Evolutionary conservation across 768 basidiomycete species (phyloP).

Genomic region (Sporobolomyces pararoseus): DNA sequence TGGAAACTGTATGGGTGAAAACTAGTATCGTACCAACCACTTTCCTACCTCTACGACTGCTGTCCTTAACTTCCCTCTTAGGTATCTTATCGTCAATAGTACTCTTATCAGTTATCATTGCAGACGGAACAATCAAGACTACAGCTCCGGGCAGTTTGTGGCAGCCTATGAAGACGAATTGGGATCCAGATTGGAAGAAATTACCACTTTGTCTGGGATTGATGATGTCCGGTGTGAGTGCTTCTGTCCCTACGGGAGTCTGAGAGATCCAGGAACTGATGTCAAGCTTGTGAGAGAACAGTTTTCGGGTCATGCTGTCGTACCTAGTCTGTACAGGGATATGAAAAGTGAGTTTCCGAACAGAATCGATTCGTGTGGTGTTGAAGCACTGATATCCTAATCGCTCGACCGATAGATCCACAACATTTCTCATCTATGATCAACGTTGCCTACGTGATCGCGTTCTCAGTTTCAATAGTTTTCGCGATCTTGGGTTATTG

Average conservation of each 20-base stretch:
- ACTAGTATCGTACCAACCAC: conserved; percentile 80
- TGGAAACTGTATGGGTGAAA: neutral
- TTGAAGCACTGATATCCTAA: too few relatives aligned
- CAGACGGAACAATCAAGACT: conserved; percentile 73
- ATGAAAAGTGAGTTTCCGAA: conserved; percentile 55
- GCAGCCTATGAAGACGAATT: conserved; percentile 65
- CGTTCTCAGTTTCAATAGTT: conserved; percentile 56
- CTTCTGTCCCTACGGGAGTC: neutral
- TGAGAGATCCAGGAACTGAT: neutral
- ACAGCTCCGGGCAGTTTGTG: conserved; percentile 76
- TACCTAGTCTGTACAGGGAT: conserved; percentile 83
- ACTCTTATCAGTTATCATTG: conserved; percentile 69
- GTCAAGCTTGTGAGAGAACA: conserved; percentile 45
- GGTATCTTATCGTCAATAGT: conserved; percentile 74
- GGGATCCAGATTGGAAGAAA: conserved; percentile 58
- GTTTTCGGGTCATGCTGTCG: conserved; percentile 88
- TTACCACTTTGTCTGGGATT: conserved; percentile 80
- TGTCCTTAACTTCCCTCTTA: conserved; percentile 83
- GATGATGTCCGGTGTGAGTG: conserved; percentile 80
- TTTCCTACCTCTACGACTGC: conserved; percentile 75
- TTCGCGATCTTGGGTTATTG: conserved; percentile 79
- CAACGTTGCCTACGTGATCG: conserved; percentile 65
- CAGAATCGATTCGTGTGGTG: too few relatives aligned
- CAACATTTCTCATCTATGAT: conserved; percentile 74
- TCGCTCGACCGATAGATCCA: conserved; percentile 56